Conservation (phyloP, 2,329 filamentous ascomycete genomes). For the Helicocarpus griseus region DNA sequence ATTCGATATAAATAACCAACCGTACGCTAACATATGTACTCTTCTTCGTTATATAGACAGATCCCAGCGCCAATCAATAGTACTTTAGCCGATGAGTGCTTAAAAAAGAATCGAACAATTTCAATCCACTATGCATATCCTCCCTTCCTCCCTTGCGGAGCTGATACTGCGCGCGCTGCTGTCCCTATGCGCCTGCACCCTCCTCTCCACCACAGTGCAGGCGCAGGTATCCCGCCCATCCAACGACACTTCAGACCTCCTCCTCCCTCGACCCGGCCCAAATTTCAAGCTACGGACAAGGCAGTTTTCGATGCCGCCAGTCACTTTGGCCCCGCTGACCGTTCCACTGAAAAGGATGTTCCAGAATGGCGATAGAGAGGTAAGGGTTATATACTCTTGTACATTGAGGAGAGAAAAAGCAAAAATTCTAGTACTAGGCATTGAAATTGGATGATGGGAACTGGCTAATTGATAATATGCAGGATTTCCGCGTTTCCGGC, state of each 20-base stretch:
- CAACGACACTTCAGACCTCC: background rate
- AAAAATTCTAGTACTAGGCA: background rate
- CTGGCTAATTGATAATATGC: background rate
- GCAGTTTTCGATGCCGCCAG: background rate
- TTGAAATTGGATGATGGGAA: background rate
- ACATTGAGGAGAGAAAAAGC: background rate
- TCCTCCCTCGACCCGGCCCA: background rate
- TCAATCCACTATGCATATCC: background rate
- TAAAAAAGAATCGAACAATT: background rate
- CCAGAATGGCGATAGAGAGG: background rate
- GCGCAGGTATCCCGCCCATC: background rate
- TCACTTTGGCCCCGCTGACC: background rate
- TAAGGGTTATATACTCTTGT: background rate
- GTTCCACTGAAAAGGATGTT: background rate
- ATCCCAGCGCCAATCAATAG: background rate
- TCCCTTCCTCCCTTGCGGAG: background rate
- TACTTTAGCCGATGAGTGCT: background rate
- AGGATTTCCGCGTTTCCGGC: constrained; percentile 21
- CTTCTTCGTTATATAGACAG: background rate
- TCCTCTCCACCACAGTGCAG: background rate
- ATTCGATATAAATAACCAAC: too few species aligned
- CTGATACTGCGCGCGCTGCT: background rate
- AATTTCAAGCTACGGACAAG: background rate
- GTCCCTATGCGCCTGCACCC: background rate
- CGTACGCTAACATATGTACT: background rate